Base-by-base conservation (phyloP, 2,329 filamentous ascomycete species). In the Neopestalotiopsis rosae region DNA sequence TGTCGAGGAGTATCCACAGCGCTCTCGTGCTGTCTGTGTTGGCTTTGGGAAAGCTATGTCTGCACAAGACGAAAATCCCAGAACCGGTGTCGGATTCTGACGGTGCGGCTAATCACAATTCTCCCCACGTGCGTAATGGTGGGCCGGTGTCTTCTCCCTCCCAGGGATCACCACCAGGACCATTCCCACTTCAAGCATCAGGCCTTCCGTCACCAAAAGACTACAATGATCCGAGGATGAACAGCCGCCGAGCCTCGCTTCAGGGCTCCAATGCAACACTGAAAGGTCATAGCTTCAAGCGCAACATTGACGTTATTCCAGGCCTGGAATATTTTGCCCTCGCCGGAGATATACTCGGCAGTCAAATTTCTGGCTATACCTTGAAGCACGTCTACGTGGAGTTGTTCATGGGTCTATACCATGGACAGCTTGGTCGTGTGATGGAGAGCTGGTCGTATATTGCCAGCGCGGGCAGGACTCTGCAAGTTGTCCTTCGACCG, bases 321-420 rank as follows among this genome's bases (percentile, higher is more conserved):
- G 96, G 96, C 0, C 83, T 98, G 69, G 92, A 94, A 38, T 98
- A 98, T 78, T 98, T 95, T 78, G 92, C 93, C 1, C 91, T 93
- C 70, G 95, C 94, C 2, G 92, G 92, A 1, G 92, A 96, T 70
- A 97, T 98, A 49, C 83, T 98, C 17, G 94, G 94, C 5, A 92
- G 92, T 69, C 90, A 96, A 65, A 86, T 90, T 45, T 95, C 93
- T 13, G 92, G 92, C 0, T 93, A 92, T 70, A 92, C 93, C 58
- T 85, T 98, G 69, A 91, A 92, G 72, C 92, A 96, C 76, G 93
- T 97, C 4, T 95, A 97, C 78, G 93, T 92, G 7, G 90, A 91
- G 74, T 89, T 98, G 30, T 86, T 98, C 61, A 94, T 94, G 17
- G 94, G 94, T 2, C 82, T 99, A 5, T 99, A 97, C 77, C 91